Base-by-base conservation (phyloP, 352 stramenopile genomes). In the Nothophytophthora sp. region DNA sequence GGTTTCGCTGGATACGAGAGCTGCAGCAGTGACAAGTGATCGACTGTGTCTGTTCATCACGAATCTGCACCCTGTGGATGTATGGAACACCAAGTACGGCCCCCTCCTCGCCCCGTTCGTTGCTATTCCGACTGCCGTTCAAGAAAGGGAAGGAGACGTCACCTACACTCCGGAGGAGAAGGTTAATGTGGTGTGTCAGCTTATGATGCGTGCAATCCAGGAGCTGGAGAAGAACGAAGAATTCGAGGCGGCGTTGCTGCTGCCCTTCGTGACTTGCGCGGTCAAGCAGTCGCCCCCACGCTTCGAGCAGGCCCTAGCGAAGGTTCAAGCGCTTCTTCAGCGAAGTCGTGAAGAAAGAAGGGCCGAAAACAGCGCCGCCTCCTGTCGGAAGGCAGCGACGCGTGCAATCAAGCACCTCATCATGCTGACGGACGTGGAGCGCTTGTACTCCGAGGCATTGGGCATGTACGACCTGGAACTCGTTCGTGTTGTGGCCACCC, bases 41-140 rank as follows among this genome's bases (percentile, higher is more conserved):
- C 63, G 82, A 13, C 50, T 92, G 3, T 86, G 82, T 43, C 52
- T 92, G 20, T 90, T 92, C 43, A 60, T 90, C 50, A 92, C 82
- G 10, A 92, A 79, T 30, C 29, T 92, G 5, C 82, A 92, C 39
- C 41, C 71, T 2, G 61, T 88, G 7, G 61, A 92, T 38, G 71
- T 90, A 15, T 92, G 82, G 74, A 47, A n/a, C 3, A 78, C 76
- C 12, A 92, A 92, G 53, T 92, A 88, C 47, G 47, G 51, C 12
- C 60, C 59, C 4, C 54, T 73, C 22, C 52, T 81, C 3, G 55
- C 44, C 1, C 62, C 67, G 6, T 83, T 86, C 43, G 19, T 18
- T 36, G n/a, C 50, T 39, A 25, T 18, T n/a, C 15, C 42, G 7
- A 55, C 7, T 33, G 22, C 58, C n/a, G 33, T 42, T 18, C 6